Percentiles rank a stretch among this genome's conserved stretches.
Evolutionary conservation across 192 early-diverging fungal species (phyloP).

Genomic region (Helicostylum pulchrum): DNA sequence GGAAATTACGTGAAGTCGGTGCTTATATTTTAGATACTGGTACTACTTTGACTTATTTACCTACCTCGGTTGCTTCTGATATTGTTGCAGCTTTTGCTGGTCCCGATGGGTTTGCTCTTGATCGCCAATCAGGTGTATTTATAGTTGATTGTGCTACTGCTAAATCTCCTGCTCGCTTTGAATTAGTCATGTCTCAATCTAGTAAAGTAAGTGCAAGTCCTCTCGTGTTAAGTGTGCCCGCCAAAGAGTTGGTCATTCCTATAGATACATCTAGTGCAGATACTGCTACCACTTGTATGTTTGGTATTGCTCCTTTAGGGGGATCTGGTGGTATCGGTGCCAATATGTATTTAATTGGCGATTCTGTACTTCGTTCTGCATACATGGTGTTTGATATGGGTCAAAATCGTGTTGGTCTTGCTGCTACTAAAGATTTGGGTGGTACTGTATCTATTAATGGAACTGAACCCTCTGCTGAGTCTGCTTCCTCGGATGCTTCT

Average conservation of each 20-base stretch:
- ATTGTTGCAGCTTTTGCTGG: slow-evolving; percentile 25
- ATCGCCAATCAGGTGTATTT: slow-evolving; percentile 24
- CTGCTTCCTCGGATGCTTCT: not conserved
- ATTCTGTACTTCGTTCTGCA: slow-evolving; percentile 30
- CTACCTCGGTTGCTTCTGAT: slow-evolving; percentile 14
- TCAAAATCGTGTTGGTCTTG: slow-evolving; percentile 30
- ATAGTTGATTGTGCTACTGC: slow-evolving; percentile 26
- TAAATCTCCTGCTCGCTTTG: slow-evolving; percentile 6
- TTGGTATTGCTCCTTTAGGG: slow-evolving; percentile 29
- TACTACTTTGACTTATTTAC: slow-evolving; percentile 34
- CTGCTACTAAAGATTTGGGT: slow-evolving; percentile 22
- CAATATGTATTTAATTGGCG: slow-evolving; percentile 36
- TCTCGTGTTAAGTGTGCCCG: slow-evolving; percentile 17
- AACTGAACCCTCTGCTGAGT: not conserved
- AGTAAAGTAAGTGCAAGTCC: slow-evolving; percentile 13
- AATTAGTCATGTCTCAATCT: slow-evolving; percentile 20
- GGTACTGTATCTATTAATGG: slow-evolving; percentile 11
- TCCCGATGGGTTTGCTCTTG: slow-evolving; percentile 11
- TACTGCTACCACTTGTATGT: slow-evolving; percentile 19
- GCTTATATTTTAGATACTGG: slow-evolving; percentile 38
- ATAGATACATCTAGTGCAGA: slow-evolving; percentile 22
- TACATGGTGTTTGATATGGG: slow-evolving; percentile 41
- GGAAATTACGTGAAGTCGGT: slow-evolving; percentile 10
- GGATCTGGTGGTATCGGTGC: slow-evolving; percentile 5
- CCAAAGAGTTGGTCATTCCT: slow-evolving; percentile 27